Percentiles rank a stretch among this genome's conserved stretches.
phyloP scores from a whole-genome alignment of 202 grass and related monocot species.

The Hordeum pubiflorum region DNA sequence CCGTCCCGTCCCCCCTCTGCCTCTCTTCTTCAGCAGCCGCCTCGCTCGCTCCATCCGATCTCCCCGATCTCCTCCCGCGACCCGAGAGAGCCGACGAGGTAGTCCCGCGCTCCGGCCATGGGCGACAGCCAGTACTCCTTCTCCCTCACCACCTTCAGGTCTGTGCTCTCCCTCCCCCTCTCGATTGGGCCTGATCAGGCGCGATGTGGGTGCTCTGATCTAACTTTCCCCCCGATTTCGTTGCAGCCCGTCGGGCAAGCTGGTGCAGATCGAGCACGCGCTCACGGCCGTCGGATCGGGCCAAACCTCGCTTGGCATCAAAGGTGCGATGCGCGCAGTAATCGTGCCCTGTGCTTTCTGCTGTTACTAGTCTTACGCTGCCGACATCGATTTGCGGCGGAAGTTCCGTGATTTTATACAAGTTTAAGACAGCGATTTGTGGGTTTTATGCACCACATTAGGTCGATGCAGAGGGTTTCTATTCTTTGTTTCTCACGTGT shows the following conservation, averaged over 20 bases:
- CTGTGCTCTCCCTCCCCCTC: neutral
- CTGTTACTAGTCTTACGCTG: neutral
- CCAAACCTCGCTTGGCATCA: slow-evolving; percentile 96
- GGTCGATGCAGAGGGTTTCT: neutral
- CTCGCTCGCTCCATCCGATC: neutral
- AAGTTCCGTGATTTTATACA: neutral
- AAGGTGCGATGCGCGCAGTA: slow-evolving; percentile 37
- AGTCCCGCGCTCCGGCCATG: slow-evolving; percentile 31
- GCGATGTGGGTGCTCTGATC: neutral
- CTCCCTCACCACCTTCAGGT: slow-evolving; percentile 99
- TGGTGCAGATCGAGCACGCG: slow-evolving; percentile 97
- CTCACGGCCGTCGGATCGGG: slow-evolving; percentile 91
- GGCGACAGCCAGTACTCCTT: slow-evolving; percentile 96
- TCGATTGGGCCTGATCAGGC: slow-evolving; percentile 4
- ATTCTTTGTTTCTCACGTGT: neutral
- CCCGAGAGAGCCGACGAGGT: slow-evolving; percentile 11
- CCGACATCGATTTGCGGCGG: neutral
- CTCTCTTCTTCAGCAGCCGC: neutral
- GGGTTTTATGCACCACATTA: neutral
- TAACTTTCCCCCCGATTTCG: slow-evolving; percentile 13
- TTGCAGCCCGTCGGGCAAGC: slow-evolving; percentile 77
- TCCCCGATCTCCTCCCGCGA: neutral
- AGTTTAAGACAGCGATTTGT: neutral
- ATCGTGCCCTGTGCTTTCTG: neutral
- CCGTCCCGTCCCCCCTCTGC: neutral